Percentiles rank a stretch among this genome's conserved stretches.
Evolutionary conservation across 257 asterid species (phyloP).

Genomic region (Forsythia suspensa): DNA sequence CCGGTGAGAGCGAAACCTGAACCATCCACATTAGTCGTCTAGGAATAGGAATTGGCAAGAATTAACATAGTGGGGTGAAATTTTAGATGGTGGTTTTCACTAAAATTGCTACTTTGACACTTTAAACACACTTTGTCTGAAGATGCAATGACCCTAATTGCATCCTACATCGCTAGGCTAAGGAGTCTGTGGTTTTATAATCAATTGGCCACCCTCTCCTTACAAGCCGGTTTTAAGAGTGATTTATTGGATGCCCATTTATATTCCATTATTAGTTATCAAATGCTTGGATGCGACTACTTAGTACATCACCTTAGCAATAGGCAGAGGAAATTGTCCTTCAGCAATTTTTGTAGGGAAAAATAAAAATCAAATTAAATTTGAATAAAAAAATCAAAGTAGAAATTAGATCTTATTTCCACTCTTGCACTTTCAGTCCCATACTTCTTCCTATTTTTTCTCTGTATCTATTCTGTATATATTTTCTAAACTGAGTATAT

Average conservation of each 20-base stretch:
- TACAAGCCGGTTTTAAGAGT: too few relatives aligned
- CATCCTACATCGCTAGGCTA: too few relatives aligned
- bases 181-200: too few relatives aligned
- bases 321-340: background rate
- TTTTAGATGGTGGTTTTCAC: slow-evolving; percentile 12
- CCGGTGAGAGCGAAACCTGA: background rate
- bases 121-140: background rate
- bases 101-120: slow-evolving; percentile 1
- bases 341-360: background rate
- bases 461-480: background rate
- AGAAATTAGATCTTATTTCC: background rate
- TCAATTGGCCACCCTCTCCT: too few relatives aligned
- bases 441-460: background rate
- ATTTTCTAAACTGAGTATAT: background rate
- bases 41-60: slow-evolving; percentile 2
- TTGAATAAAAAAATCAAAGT: background rate
- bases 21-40: background rate
- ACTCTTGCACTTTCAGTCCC: background rate
- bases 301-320: background rate
- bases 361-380: too few relatives aligned
- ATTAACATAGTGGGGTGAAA: slow-evolving; percentile 2
- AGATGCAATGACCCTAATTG: too few relatives aligned
- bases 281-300: background rate
- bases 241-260: background rate
- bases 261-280: background rate